Percentiles rank a stretch among this genome's conserved stretches.
phyloP scores from a whole-genome alignment of 2,329 filamentous ascomycete genomes.

The Colletotrichum magnum region DNA sequence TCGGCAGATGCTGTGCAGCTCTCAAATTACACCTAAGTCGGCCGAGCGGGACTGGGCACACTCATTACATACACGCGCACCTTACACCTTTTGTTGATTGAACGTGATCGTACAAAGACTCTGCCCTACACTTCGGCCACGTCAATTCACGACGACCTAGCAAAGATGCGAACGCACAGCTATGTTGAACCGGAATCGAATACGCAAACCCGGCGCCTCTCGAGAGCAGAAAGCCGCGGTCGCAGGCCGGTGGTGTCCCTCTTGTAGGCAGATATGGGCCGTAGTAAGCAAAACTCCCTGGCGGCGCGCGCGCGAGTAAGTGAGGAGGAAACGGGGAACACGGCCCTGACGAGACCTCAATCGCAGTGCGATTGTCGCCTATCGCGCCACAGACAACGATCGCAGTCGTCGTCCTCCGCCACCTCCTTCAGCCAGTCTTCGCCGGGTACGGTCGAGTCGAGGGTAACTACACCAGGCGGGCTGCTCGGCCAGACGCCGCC shows the following conservation, averaged over 20 bases:
- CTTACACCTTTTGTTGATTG: no score
- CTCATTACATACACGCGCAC: not conserved
- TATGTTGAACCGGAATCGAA: not conserved
- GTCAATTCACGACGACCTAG: not conserved
- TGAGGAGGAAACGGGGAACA: not conserved
- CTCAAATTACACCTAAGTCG: not conserved
- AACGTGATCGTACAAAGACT: no score
- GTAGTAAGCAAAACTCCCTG: not conserved
- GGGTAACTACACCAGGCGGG: conserved; percentile 2
- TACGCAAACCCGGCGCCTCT: conserved; percentile 3
- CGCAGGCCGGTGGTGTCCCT: conserved; percentile 5
- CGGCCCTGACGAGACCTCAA: not conserved
- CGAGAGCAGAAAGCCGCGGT: not conserved
- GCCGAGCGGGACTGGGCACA: not conserved
- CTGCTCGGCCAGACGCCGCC: not conserved
- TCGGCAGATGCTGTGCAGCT: not conserved
- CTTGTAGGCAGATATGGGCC: conserved; percentile 6
- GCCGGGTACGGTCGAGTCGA: conserved; percentile 4
- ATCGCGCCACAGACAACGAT: not conserved
- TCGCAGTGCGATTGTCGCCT: conserved; percentile 20
- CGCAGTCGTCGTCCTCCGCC: not conserved
- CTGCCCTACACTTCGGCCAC: not conserved
- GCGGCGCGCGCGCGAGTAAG: not conserved
- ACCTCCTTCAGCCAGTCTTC: conserved; percentile 16
- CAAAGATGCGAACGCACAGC: not conserved